Conservation (phyloP, 2,329 filamentous ascomycete genomes). For the Harringtonia lauricola region DNA sequence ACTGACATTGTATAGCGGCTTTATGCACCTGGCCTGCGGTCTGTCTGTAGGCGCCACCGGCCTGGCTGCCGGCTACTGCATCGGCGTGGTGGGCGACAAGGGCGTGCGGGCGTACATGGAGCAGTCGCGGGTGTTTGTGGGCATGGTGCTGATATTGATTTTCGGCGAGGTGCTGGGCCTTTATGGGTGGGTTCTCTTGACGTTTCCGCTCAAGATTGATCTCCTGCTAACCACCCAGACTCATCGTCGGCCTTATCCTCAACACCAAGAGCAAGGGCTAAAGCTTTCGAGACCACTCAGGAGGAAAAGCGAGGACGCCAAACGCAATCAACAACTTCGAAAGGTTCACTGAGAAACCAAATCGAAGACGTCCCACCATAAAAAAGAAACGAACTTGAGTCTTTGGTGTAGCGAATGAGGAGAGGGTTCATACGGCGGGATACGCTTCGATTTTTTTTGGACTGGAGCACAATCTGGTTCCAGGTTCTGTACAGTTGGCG, state of each 20-base stretch:
- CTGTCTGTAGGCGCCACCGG: slow-evolving; percentile 87
- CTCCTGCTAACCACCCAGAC: slow-evolving; percentile 33
- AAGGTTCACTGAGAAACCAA: too few relatives aligned
- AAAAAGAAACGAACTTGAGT: too few relatives aligned
- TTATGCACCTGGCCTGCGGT: slow-evolving; percentile 87
- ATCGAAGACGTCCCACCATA: not conserved
- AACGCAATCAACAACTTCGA: too few relatives aligned
- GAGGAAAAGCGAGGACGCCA: too few relatives aligned
- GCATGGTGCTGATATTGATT: slow-evolving; percentile 97
- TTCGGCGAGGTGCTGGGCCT: slow-evolving; percentile 96
- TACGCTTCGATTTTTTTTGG: too few relatives aligned
- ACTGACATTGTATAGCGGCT: too few relatives aligned
- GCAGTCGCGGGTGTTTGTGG: slow-evolving; percentile 91
- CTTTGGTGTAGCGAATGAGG: too few relatives aligned
- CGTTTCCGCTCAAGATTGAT: not conserved
- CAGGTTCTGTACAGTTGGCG: not conserved
- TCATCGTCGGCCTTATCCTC: slow-evolving; percentile 87
- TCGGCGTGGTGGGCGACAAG: slow-evolving; percentile 89
- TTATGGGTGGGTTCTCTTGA: slow-evolving; percentile 61
- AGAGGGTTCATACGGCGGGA: too few relatives aligned
- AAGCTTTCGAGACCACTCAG: slow-evolving; percentile 8
- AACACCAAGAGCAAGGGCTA: slow-evolving; percentile 72
- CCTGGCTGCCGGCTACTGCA: slow-evolving; percentile 89
- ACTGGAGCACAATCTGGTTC: too few relatives aligned
- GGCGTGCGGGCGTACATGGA: slow-evolving; percentile 94